These are phyloP conservation scores for Retiboletus flavoniger DNA, from an alignment of 1,284 basidiomycete genomes.

Conservation along the genomic window DNA sequence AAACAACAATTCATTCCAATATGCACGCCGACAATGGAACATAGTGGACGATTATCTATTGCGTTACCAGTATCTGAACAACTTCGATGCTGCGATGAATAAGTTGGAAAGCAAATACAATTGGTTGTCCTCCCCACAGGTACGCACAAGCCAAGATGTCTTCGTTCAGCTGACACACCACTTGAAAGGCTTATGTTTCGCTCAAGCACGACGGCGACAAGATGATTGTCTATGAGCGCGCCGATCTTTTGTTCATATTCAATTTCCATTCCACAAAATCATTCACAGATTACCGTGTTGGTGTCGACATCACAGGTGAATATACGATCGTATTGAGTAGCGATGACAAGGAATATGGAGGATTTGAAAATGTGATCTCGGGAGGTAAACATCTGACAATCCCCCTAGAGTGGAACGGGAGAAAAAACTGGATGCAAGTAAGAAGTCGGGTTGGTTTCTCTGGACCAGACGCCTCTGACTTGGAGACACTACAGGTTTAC, in stretches of 20 bases:
- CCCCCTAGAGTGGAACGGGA: constrained; percentile 86
- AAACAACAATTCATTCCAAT: constrained; percentile 93
- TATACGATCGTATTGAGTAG: constrained; percentile 81
- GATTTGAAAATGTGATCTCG: constrained; percentile 78
- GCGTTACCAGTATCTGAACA: constrained; percentile 91
- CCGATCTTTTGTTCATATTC: constrained; percentile 91
- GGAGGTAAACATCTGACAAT: constrained; percentile 77
- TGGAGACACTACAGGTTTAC: constrained; percentile 59
- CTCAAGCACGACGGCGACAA: constrained; percentile 93
- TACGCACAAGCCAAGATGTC: constrained; percentile 28
- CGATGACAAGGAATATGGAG: constrained; percentile 87
- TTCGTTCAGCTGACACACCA: constrained; percentile 11
- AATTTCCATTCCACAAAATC: constrained; percentile 92
- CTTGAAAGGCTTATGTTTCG: constrained; percentile 77
- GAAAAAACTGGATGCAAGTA: constrained; percentile 88
- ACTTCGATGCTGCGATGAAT: constrained; percentile 96
- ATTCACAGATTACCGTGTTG: constrained; percentile 92
- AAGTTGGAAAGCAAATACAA: constrained; percentile 72
- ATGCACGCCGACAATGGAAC: constrained; percentile 95
- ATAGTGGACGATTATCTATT: constrained; percentile 83
- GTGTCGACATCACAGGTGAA: constrained; percentile 84
- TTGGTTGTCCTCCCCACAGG: constrained; percentile 86
- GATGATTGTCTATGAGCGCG: constrained; percentile 91
- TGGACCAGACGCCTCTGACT: constrained; percentile 8
- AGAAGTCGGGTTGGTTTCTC: constrained; percentile 16